Evolutionary conservation across 176 grass and related monocot genomes (phyloP).

Genomic region (Ananas comosus): DNA sequence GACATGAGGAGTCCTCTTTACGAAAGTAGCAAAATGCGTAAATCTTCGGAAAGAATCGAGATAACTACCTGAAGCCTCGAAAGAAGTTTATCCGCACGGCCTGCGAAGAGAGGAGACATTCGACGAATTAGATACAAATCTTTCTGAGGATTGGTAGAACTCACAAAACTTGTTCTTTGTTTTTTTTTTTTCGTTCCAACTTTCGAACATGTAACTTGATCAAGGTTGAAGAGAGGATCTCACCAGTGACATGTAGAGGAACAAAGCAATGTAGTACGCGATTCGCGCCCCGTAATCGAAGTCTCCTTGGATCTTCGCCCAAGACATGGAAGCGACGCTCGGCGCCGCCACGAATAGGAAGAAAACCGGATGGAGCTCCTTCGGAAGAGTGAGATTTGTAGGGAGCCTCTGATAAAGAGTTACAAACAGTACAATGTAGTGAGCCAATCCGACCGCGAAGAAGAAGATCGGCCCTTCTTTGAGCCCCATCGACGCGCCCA

Average conservation of each 20-base stretch:
- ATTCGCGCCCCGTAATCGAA: constrained; percentile 65
- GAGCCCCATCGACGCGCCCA: constrained; percentile 68
- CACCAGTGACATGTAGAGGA: constrained; percentile 88
- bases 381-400: constrained; percentile 75
- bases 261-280: constrained; percentile 84
- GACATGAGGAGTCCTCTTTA: background rate
- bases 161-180: too few species aligned
- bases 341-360: constrained; percentile 92
- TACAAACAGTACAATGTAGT: constrained; percentile 92
- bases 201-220: background rate
- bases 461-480: constrained; percentile 77
- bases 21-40: background rate
- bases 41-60: background rate
- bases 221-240: background rate
- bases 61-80: constrained; percentile 50
- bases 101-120: constrained; percentile 17
- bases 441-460: constrained; percentile 77
- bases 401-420: constrained; percentile 97
- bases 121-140: background rate
- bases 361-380: constrained; percentile 94
- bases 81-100: constrained; percentile 92
- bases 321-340: constrained; percentile 78
- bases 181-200: background rate
- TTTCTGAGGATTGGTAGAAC: too few species aligned
- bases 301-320: constrained; percentile 69